phyloP scores from a whole-genome alignment of 805 yeast species.

The Yamadazyma endophytica region DNA sequence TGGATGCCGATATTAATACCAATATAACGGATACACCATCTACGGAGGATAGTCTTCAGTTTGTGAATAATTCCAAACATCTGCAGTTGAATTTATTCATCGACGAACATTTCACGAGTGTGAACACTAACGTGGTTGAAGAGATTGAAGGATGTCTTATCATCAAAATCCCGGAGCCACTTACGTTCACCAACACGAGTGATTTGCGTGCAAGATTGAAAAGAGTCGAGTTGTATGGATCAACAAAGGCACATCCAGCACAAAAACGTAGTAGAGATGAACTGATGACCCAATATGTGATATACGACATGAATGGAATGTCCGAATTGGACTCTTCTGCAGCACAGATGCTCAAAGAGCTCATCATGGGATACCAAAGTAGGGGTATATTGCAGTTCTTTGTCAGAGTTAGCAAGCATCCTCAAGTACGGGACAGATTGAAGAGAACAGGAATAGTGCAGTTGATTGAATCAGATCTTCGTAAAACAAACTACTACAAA shows the following conservation, averaged over 20 bases:
- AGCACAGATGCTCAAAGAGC: slow-evolving; percentile 26
- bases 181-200: slow-evolving; percentile 39
- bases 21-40: slow-evolving; percentile 16
- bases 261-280: slow-evolving; percentile 29
- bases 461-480: slow-evolving; percentile 22
- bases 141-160: slow-evolving; percentile 43
- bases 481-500: slow-evolving; percentile 18
- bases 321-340: slow-evolving; percentile 40
- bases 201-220: slow-evolving; percentile 35
- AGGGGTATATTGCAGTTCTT: slow-evolving; percentile 31
- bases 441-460: slow-evolving; percentile 24
- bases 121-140: slow-evolving; percentile 33
- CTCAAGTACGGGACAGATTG: slow-evolving; percentile 24
- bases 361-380: slow-evolving; percentile 23
- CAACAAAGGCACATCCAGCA: slow-evolving; percentile 42
- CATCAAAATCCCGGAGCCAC: slow-evolving; percentile 40
- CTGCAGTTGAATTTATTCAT: slow-evolving; percentile 29
- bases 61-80: not conserved
- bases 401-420: slow-evolving; percentile 27
- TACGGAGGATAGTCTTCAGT: not conserved
- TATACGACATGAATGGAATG: slow-evolving; percentile 42
- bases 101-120: slow-evolving; percentile 29
- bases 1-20: slow-evolving; percentile 33
- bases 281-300: slow-evolving; percentile 37
- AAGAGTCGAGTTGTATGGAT: slow-evolving; percentile 40